Evolutionary conservation across 1,284 basidiomycete genomes (phyloP).

Genomic region (Apiotrichum porosum): DNA sequence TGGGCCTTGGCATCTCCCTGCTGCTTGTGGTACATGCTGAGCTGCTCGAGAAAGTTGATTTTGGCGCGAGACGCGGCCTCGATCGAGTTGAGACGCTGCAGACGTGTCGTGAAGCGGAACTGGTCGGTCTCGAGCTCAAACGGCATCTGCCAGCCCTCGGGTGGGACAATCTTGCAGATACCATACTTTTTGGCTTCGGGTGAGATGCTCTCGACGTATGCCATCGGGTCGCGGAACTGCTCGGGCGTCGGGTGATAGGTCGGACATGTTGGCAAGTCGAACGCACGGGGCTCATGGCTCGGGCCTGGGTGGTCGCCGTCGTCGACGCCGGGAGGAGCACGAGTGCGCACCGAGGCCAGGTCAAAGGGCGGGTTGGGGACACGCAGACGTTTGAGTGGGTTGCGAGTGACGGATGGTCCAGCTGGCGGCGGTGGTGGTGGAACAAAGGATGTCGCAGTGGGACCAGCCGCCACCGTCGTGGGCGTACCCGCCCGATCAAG

Average conservation of each 20-base stretch:
- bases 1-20: conserved; percentile 79
- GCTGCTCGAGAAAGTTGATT: conserved; percentile 93
- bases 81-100: conserved; percentile 93
- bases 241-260: conserved; percentile 80
- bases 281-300: conserved; percentile 55
- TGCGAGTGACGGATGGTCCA: conserved; percentile 18
- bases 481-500: conserved; percentile 37
- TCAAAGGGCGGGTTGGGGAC: conserved; percentile 37
- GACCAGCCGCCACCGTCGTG: conserved; percentile 14
- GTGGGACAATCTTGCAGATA: conserved; percentile 95
- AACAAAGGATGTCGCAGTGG: conserved; percentile 37
- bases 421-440: conserved; percentile 21
- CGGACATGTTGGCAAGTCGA: conserved; percentile 85
- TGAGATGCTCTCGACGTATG: conserved; percentile 82
- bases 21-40: conserved; percentile 87
- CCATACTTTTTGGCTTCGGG: conserved; percentile 72
- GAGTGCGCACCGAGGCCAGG: conserved; percentile 29
- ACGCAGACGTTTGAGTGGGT: conserved; percentile 32
- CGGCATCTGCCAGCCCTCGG: conserved; percentile 89
- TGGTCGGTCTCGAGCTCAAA: conserved; percentile 89
- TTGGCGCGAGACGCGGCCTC: conserved; percentile 95
- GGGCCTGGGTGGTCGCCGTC: conserved; percentile 21
- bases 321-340: background rate
- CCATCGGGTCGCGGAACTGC: conserved; percentile 93
- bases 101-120: conserved; percentile 77